Base-by-base conservation (phyloP, 768 basidiomycete genomes). In the Russula lepida region DNA sequence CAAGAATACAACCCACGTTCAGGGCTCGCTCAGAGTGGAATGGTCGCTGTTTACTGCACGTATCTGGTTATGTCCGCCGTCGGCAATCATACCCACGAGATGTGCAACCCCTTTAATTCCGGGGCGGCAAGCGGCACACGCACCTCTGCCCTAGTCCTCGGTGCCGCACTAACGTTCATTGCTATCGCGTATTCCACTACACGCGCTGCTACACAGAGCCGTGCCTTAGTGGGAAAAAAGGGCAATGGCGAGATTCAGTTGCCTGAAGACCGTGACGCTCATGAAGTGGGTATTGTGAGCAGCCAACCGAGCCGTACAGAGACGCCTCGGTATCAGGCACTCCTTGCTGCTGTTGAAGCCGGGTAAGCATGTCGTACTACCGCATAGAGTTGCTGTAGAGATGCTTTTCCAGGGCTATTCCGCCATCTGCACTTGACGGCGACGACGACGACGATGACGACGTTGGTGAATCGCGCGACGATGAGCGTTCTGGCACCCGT, bases 181-280 rank as follows among this genome's bases (percentile, higher is more conserved):
- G 95, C 97, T 5, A 97, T 99, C 67, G 95, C 97, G 7, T 99
- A 98, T 71, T 98, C 95, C 30, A 98, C 97, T 0, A 90, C 87
- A 27, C 81, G 95, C 54, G 97, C 97, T 6, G 97, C 97, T 11
- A 99, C 97, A 0, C 93, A 95, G 74, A 92, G 89, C 68, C 84
- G 89, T 60, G 95, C 93, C 7, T 75, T 99, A 25, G 87, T 89
- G 0, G 95, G 94, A 2, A 84, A 78, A 32, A 88, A 83, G 74
- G 81, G 78, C 59, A 78, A 75, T 63, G 84, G 84, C 13, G 76
- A 81, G 13, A 80, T 98, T 39, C 79, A 84, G 39, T 75, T 94
- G 11, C 73, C 84, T 2, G 71, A 77, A 11, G 78, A 77, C 30
- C 77, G 76, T 11, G 75, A 74, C 13, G 84, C 85, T 65, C 83